phyloP scores from a whole-genome alignment of 2,329 filamentous ascomycete species.

The Chaetomiaceae sp. region DNA sequence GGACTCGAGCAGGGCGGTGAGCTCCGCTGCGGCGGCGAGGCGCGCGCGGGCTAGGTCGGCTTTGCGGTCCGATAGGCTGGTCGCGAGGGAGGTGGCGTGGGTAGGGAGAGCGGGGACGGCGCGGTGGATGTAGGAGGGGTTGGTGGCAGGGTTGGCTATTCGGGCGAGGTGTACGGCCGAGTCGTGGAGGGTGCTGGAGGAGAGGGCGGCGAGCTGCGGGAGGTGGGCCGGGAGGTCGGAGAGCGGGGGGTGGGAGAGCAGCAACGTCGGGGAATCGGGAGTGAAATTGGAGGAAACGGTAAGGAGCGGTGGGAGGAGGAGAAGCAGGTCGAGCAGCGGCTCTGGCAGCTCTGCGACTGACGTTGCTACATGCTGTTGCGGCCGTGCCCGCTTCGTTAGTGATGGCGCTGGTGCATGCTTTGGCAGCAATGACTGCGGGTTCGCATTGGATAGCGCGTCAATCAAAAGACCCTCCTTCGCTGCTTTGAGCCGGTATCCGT shows the following conservation, averaged over 20 bases:
- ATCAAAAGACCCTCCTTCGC: constrained; percentile 47
- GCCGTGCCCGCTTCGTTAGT: constrained; percentile 15
- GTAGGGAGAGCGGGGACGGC: constrained; percentile 44
- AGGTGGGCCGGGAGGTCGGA: constrained; percentile 42
- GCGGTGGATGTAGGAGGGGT: constrained; percentile 54
- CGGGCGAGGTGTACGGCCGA: constrained; percentile 45
- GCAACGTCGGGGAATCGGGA: constrained; percentile 33
- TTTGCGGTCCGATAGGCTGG: constrained; percentile 28
- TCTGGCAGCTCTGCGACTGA: constrained; percentile 19
- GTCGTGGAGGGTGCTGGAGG: constrained; percentile 45
- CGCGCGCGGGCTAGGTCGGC: constrained; percentile 34
- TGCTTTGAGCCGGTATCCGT: constrained; percentile 40
- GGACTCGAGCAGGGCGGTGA: constrained; percentile 35
- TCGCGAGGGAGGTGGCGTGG: constrained; percentile 34
- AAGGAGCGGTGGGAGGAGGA: constrained; percentile 48
- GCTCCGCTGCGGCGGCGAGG: constrained; percentile 32
- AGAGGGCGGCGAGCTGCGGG: constrained; percentile 39
- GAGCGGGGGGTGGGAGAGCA: constrained; percentile 47
- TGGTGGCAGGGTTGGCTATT: constrained; percentile 43
- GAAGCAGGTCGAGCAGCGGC: constrained; percentile 45
- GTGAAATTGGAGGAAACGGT: constrained; percentile 31
- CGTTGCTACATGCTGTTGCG: constrained; percentile 22
- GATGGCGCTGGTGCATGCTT: constrained; percentile 10
- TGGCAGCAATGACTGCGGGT: constrained; percentile 14
- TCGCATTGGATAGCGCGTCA: constrained; percentile 42